Percentiles rank a stretch among this genome's conserved stretches.
These are phyloP conservation scores for Rasamsonia emersonii DNA, from an alignment of 2,329 filamentous ascomycete genomes.

Conservation along the genomic window DNA sequence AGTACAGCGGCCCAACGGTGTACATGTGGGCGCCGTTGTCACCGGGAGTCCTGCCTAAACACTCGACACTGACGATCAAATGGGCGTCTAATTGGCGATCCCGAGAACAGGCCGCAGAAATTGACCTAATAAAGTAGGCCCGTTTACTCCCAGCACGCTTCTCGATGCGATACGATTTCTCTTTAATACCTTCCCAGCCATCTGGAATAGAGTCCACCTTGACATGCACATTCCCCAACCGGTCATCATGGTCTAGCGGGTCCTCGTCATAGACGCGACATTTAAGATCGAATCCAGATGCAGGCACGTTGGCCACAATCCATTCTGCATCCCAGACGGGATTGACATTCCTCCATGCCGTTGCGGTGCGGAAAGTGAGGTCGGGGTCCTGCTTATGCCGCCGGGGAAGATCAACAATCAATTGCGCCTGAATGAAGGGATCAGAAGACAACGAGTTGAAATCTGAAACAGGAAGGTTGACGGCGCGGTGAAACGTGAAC, in stretches of 20 bases:
- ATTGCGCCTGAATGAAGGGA: constrained; percentile 70
- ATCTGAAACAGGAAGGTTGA: constrained; percentile 75
- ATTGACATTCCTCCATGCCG: constrained; percentile 61
- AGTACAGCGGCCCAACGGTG: constrained; percentile 67
- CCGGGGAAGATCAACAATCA: constrained; percentile 60
- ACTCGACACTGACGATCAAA: constrained; percentile 64
- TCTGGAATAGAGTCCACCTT: constrained; percentile 52
- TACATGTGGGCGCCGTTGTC: constrained; percentile 61
- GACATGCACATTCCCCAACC: constrained; percentile 77
- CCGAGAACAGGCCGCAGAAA: constrained; percentile 54
- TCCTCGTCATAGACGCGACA: constrained; percentile 88
- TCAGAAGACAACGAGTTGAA: constrained; percentile 70
- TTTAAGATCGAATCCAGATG: constrained; percentile 73
- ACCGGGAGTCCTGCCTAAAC: constrained; percentile 64
- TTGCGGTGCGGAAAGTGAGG: constrained; percentile 65
- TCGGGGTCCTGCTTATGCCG: constrained; percentile 81
- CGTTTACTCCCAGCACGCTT: constrained; percentile 77
- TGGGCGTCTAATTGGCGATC: constrained; percentile 60
- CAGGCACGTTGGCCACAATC: constrained; percentile 79
- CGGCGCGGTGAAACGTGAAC: constrained; percentile 73
- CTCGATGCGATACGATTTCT: constrained; percentile 61
- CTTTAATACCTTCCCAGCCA: constrained; percentile 59
- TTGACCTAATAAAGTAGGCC: constrained; percentile 66
- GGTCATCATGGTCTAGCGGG: constrained; percentile 73
- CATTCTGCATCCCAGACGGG: constrained; percentile 79